Evolutionary conservation across 2,329 filamentous ascomycete genomes (phyloP), one percentile per base, ranked within the genome.

Genomic region (Ophiocordyceps australis): DNA sequence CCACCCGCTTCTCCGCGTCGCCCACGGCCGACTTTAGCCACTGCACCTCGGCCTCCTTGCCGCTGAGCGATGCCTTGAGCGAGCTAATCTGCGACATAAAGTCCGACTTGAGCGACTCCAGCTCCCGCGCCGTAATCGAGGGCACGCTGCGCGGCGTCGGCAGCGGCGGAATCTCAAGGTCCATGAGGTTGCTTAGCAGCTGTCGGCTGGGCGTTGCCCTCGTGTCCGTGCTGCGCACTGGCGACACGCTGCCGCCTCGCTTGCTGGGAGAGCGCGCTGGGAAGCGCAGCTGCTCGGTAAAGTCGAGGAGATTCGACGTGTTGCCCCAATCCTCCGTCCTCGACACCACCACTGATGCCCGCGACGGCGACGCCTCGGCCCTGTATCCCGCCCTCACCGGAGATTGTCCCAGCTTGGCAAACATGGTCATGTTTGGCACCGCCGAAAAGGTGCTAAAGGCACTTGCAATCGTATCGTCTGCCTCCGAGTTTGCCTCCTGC

Each of bases 61-160:
- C 89, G 39, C 75, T 85, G 8, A 98, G 60, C 8, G 81, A 86
- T 4, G 89, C 89, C 43, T 81, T 89, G 12, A 98, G 66, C n/a
- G 79, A 82, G 33, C 82, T 92, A 31, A 98, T 92, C 45, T 95
- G 81, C 0, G 85, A 92, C 26, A 91, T 63, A 40, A 92, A 91
- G 14, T 67, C 68, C 0, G 85, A 94, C 48, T 95, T 95, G 32
- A 95, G 62, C 10, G 78, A 80, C 46, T 98, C 89, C 3, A 95
- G 61, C 52, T 98, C 89, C 18, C 89, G 73, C 2, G 89, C 80
- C 3, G 85, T 93, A 37, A 95, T 77, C 7, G 76, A 81, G 1
- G 89, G 89, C 20, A 95, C 68, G 28, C 82, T 93, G 33, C 86
- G 74, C 10, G 89, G 89, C 1, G 89, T 95, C 3, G 86, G 83